phyloP scores from a whole-genome alignment of 441 rosid species.

The Aleurites moluccanus region DNA sequence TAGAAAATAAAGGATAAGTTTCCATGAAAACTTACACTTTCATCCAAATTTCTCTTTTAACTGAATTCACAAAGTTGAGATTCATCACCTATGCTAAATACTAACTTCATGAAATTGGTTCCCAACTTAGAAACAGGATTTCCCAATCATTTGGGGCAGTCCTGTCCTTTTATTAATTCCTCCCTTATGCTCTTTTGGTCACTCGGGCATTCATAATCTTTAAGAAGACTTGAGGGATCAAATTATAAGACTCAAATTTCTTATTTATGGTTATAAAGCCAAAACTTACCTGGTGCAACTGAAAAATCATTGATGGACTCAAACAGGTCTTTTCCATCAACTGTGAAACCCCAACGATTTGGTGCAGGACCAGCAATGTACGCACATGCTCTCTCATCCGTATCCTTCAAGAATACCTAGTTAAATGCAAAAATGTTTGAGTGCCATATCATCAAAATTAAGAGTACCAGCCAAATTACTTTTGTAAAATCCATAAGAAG shows the following conservation, averaged over 20 bases:
- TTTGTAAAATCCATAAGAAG: conserved; percentile 14
- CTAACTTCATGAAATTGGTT: too few relatives aligned
- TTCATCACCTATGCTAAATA: too few relatives aligned
- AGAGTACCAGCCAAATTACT: conserved; percentile 4
- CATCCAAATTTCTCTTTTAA: too few relatives aligned
- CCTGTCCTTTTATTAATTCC: too few relatives aligned
- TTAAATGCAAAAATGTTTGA: conserved; percentile 27
- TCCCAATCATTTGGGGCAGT: too few relatives aligned
- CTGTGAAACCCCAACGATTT: conserved; percentile 95
- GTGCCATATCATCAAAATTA: conserved; percentile 16
- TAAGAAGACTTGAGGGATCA: background rate
- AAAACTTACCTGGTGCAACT: conserved; percentile 52
- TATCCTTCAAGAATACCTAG: conserved; percentile 96
- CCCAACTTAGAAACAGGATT: too few relatives aligned
- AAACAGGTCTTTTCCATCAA: conserved; percentile 83
- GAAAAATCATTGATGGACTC: conserved; percentile 55
- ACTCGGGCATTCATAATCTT: background rate
- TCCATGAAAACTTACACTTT: too few relatives aligned
- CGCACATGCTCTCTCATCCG: conserved; percentile 99
- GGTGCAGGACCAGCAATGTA: conserved; percentile 99
- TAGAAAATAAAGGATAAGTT: too few relatives aligned
- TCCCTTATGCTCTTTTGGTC: too few relatives aligned
- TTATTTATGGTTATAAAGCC: conserved; percentile 5
- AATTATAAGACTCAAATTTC: background rate
- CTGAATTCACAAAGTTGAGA: too few relatives aligned